Evolutionary conservation across 2,329 filamentous ascomycete genomes (phyloP), one percentile per base, ranked within the genome.

Genomic region (Aspergillus quadrilineatus): DNA sequence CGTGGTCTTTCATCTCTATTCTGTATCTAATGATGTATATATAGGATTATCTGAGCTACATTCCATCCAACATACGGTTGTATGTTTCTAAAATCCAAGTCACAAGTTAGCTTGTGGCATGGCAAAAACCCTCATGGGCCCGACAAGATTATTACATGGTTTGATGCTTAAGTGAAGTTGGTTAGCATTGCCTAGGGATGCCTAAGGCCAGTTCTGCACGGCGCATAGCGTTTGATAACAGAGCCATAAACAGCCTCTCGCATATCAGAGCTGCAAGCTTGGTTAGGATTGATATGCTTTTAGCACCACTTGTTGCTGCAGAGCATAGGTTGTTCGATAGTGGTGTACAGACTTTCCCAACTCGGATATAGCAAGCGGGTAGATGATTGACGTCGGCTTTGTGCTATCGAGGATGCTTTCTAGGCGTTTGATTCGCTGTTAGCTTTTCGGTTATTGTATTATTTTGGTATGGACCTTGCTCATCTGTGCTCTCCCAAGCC

Each of bases 1-100:
- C 50, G 50, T 37, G 34, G 32, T 14, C 12, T 37, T 14, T 22
- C 26, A 30, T 29, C 28, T 14, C 9, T 6, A 37, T 34, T 50
- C 37, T 50, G 36, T 50, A 43, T 42, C n/a, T 50, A 32, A 50
- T 50, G 37, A 32, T 44, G 6, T 41, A 44, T 47, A 47, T 36
- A 49, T 37, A 49, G 29, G 6, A 10, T 29, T 34, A 45, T 29
- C 6, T 45, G 12, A 28, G 28, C 43, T 45, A 30, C 6, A 30
- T 3, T 28, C 6, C 10, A 37, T 14, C n/a, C 34, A 14, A n/a
- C 10, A 14, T 37, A 37, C 34, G 34, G 34, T 37, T 37, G 8
- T 37, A 34, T 34, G 2, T 2, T 34, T 34, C 7, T 2, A 6
- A 22, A 3, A 22, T 22, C 17, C 22, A 22, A 22, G 22, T 22